These are phyloP conservation scores for Sclerotinia spermophila DNA, from an alignment of 2,329 filamentous ascomycete genomes.

Conservation along the genomic window DNA sequence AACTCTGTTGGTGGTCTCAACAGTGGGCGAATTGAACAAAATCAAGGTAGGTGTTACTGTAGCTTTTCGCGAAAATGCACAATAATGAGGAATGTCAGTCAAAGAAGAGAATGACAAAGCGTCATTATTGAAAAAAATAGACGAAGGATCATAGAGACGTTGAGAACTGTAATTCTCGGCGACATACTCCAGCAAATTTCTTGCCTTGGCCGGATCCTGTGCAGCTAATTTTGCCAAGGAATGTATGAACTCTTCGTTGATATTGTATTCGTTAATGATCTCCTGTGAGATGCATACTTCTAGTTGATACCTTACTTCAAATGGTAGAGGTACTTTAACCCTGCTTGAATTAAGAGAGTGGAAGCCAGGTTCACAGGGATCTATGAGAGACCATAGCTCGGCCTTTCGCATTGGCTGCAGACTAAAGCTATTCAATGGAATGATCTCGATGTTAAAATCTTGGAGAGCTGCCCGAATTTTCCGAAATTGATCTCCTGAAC, in stretches of 20 bases:
- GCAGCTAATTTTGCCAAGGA: slow-evolving; percentile 52
- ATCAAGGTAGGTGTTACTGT: slow-evolving; percentile 82
- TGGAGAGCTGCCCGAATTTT: slow-evolving; percentile 43
- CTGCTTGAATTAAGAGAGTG: slow-evolving; percentile 22
- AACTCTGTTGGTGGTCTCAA: slow-evolving; percentile 87
- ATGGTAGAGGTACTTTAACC: slow-evolving; percentile 51
- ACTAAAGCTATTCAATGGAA: slow-evolving; percentile 43
- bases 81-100: slow-evolving; percentile 64
- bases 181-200: slow-evolving; percentile 69
- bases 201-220: slow-evolving; percentile 48
- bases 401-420: slow-evolving; percentile 38
- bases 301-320: slow-evolving; percentile 79
- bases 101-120: slow-evolving; percentile 47
- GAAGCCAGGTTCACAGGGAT: slow-evolving; percentile 26
- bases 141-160: slow-evolving; percentile 65
- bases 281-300: slow-evolving; percentile 88
- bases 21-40: slow-evolving; percentile 69
- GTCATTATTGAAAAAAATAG: slow-evolving; percentile 59
- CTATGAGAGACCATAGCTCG: slow-evolving; percentile 45
- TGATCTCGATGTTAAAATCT: slow-evolving; percentile 68
- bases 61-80: slow-evolving; percentile 70
- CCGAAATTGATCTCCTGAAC: slow-evolving; percentile 24
- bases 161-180: slow-evolving; percentile 54
- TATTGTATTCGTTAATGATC: slow-evolving; percentile 70
- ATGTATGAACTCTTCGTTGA: slow-evolving; percentile 64